Percentiles rank a stretch among this genome's conserved stretches.
phyloP scores from a whole-genome alignment of 2,329 filamentous ascomycete genomes.

The Talaromyces atroroseus region DNA sequence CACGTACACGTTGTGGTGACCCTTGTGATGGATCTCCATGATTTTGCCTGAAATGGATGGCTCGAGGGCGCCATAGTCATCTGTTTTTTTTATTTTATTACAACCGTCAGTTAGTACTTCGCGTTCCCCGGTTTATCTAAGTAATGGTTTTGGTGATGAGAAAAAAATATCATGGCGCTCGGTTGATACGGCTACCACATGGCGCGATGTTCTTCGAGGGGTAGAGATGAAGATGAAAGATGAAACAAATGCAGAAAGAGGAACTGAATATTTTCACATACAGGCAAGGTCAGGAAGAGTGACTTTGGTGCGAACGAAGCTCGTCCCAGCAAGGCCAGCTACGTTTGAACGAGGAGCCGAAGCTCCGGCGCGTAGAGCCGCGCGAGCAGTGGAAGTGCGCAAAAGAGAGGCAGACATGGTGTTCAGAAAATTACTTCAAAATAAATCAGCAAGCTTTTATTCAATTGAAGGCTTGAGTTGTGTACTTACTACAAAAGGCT shows the following conservation, averaged over 20 bases:
- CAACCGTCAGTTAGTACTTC: neutral
- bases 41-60: conserved; percentile 77
- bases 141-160: neutral
- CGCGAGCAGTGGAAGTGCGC: conserved; percentile 64
- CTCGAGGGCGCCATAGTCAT: conserved; percentile 96
- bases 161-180: neutral
- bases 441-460: neutral
- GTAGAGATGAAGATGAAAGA: neutral
- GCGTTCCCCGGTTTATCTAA: neutral
- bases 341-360: conserved; percentile 47
- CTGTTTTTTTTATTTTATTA: conserved; percentile 41
- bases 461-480: conserved; percentile 4
- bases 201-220: neutral
- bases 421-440: neutral
- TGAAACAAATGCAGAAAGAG: neutral
- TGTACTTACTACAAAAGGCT: neutral
- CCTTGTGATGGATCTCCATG: conserved; percentile 93
- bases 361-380: conserved; percentile 63
- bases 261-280: conserved; percentile 37
- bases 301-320: conserved; percentile 79
- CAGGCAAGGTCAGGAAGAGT: conserved; percentile 85
- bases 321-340: conserved; percentile 63
- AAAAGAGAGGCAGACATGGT: conserved; percentile 72
- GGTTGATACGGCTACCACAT: neutral
- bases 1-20: conserved; percentile 92